Base-by-base conservation (phyloP, 768 basidiomycete genomes). In the Cystobasidium onofrii region DNA sequence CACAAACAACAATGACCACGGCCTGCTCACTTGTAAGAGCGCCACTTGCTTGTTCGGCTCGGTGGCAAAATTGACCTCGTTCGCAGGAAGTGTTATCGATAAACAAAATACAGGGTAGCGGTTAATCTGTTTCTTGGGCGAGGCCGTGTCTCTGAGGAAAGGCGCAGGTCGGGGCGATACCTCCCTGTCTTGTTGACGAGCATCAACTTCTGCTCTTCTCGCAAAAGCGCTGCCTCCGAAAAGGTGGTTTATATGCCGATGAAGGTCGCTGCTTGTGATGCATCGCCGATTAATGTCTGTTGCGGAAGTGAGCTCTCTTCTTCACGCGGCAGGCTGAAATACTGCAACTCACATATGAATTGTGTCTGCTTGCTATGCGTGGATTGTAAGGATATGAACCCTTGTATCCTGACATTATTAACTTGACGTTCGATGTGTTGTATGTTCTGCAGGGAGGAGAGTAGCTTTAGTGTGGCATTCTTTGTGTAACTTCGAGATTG, bases 81-180 rank as follows among this genome's bases (percentile, higher is more conserved):
- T 81, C 1, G 87, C 82, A 54, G 91, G 87, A 23, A 93, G 81
- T 10, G 82, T 84, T 73, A 98, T 79, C 78, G 90, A 88, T 60
- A 98, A 83, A 57, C 92, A 88, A 80, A 90, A 97, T 74, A 92
- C 86, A 3, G 92, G 88, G 80, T 86, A 86, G 80, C 87, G 88
- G 78, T 92, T 91, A 27, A 67, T 39, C 3, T 33, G 27, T 63
- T 75, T 75, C 17, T 70, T 67, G 52, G 78, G 78, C 10, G 72
- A 75, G 70, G 73, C 79, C 20, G 36, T 44, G 10, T 41, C 31
- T 29, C 31, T 60, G 29, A 29, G 6, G 2, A 29, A 60, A 57
- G 34, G 43, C 4, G 12, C 66, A 18, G 41, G 6, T 10, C 25
- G 10, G 23, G 15, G 34, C 33, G 44, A 36, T 29, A 36, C 33